A percentile compares a stretch with the other conserved stretches of the same genome.
These are phyloP conservation scores for Collybia mongolica DNA, from an alignment of 768 basidiomycete genomes.

Conservation along the genomic window DNA sequence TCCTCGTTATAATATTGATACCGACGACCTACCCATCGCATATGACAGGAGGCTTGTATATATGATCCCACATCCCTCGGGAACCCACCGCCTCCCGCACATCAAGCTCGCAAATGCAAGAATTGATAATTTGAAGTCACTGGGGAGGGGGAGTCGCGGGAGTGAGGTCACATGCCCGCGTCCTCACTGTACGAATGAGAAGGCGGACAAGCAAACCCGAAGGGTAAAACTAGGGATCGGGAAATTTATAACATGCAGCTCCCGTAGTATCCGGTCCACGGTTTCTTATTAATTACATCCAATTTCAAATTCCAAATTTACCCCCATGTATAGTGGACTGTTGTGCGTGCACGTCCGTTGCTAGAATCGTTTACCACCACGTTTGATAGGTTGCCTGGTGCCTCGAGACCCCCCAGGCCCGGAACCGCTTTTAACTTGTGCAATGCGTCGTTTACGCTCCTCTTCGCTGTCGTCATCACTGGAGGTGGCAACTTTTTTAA, in stretches of 20 bases:
- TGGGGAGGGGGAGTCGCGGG: no score
- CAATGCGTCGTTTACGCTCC: constrained; percentile 41
- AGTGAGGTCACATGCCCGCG: no score
- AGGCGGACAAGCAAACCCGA: no score
- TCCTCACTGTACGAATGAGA: no score
- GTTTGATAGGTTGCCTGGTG: constrained; percentile 71
- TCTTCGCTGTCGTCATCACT: constrained; percentile 62
- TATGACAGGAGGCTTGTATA: background rate
- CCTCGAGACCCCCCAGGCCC: constrained; percentile 41
- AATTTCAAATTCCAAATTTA: no score
- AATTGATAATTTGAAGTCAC: no score
- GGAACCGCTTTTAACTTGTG: constrained; percentile 38
- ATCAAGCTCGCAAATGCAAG: no score
- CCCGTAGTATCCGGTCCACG: no score
- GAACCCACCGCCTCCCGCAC: no score
- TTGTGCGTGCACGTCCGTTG: background rate
- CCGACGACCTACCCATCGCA: background rate
- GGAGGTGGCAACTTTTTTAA: constrained; percentile 36
- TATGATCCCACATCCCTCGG: background rate
- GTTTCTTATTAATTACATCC: no score
- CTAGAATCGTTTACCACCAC: constrained; percentile 75
- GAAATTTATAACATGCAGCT: no score
- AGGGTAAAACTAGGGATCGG: no score
- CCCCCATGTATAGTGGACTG: background rate
- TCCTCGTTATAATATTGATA: background rate